A percentile compares a stretch with the other conserved stretches of the same genome.
Conservation (phyloP, 1,284 basidiomycete species). For the Fomitopsis schrenkii region DNA sequence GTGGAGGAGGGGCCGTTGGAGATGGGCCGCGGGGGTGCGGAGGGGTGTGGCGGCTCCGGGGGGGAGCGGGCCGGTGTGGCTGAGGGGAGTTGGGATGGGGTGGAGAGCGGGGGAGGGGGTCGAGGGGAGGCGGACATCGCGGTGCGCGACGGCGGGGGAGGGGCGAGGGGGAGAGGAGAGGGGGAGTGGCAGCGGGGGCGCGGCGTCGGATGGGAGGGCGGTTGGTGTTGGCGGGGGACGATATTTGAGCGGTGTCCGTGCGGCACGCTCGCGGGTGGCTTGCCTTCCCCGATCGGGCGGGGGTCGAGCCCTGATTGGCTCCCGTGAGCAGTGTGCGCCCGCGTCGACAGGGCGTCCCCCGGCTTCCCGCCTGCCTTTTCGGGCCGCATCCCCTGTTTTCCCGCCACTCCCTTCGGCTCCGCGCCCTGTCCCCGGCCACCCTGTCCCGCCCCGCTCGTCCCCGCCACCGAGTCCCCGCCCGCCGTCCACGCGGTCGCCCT, state of each 20-base stretch:
- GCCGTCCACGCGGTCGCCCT: background rate
- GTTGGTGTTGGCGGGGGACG: constrained; percentile 19
- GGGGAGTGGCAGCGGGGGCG: constrained; percentile 4
- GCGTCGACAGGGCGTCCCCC: background rate
- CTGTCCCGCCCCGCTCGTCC: constrained; percentile 1
- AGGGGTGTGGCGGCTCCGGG: constrained; percentile 19
- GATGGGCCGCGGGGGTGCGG: constrained; percentile 7
- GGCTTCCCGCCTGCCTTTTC: constrained; percentile 12
- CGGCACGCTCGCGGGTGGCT: constrained; percentile 17
- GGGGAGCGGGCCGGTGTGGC: constrained; percentile 22
- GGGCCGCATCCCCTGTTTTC: constrained; percentile 16
- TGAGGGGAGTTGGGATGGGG: background rate
- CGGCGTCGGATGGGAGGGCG: constrained; percentile 14
- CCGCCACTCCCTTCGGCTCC: constrained; percentile 10
- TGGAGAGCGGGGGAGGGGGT: constrained; percentile 19
- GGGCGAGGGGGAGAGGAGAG: background rate
- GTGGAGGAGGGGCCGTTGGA: constrained; percentile 9
- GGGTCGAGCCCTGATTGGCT: constrained; percentile 6
- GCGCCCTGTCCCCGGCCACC: constrained; percentile 5
- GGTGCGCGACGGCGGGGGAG: constrained; percentile 1
- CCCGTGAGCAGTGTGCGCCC: background rate
- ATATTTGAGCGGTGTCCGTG: constrained; percentile 17
- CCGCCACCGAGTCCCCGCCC: background rate
- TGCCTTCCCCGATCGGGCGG: constrained; percentile 5
- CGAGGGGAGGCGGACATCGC: constrained; percentile 7